A percentile compares a stretch with the other conserved stretches of the same genome.
These are phyloP conservation scores for Marasmius oreades DNA, from an alignment of 1,284 basidiomycete species.

Conservation along the genomic window DNA sequence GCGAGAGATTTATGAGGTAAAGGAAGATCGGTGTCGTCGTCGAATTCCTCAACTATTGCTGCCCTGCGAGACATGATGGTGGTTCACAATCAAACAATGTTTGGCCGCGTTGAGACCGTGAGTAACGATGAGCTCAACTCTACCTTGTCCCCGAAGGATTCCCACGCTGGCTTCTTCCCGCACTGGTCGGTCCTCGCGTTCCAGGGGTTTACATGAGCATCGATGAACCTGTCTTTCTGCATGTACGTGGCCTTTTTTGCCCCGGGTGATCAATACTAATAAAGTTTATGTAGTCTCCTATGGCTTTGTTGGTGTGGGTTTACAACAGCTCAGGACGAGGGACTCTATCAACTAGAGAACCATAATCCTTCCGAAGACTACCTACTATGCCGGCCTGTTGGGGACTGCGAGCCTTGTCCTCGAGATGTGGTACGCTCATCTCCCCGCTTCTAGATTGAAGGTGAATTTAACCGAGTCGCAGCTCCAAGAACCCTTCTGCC, in stretches of 20 bases:
- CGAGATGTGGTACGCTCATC: slow-evolving; percentile 61
- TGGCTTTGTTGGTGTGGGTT: not conserved
- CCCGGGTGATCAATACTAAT: not conserved
- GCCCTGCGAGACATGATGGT: slow-evolving; percentile 60
- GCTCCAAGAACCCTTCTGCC: slow-evolving; percentile 84
- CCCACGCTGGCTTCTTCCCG: no score
- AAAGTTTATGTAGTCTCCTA: not conserved
- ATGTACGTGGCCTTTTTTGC: no score
- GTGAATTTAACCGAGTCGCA: slow-evolving; percentile 24
- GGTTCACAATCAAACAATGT: not conserved
- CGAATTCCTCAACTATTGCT: slow-evolving; percentile 71
- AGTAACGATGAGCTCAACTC: slow-evolving; percentile 17
- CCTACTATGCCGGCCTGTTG: slow-evolving; percentile 71
- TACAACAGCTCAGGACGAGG: not conserved
- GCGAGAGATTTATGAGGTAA: slow-evolving; percentile 63
- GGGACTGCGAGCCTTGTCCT: slow-evolving; percentile 82
- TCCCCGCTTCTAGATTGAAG: slow-evolving; percentile 3
- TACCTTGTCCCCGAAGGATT: no score
- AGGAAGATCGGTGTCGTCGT: slow-evolving; percentile 87
- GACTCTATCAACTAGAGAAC: slow-evolving; percentile 4
- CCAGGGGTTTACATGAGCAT: not conserved
- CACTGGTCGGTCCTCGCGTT: no score
- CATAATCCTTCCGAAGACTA: slow-evolving; percentile 19
- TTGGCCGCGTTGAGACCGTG: not conserved
- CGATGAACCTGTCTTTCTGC: no score